Percentiles rank a stretch among this genome's conserved stretches.
Conservation (phyloP, 163 green algal genomes). For the Trebouxia gelatinosa region DNA sequence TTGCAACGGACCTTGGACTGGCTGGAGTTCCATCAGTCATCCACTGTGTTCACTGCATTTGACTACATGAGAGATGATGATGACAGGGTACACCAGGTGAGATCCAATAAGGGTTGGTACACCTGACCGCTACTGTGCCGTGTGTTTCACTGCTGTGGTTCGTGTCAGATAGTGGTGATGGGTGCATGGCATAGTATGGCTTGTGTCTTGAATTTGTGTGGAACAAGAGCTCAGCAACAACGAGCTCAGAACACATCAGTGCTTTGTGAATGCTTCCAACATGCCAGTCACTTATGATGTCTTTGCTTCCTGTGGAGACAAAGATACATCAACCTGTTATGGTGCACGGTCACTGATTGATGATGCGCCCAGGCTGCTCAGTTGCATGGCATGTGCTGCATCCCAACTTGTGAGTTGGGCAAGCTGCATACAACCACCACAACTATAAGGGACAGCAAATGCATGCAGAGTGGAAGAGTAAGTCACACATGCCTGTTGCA, state of each 20-base stretch:
- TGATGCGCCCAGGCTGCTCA: background rate
- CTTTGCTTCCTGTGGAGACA: too few relatives aligned
- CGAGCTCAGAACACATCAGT: too few relatives aligned
- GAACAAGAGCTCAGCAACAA: too few relatives aligned
- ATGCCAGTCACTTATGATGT: too few relatives aligned
- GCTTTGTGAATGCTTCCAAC: too few relatives aligned
- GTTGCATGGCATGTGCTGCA: background rate
- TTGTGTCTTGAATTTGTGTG: background rate
- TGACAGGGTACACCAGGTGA: background rate
- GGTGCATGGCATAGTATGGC: background rate
- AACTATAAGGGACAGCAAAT: too few relatives aligned
- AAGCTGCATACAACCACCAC: background rate
- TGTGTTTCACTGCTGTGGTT: background rate
- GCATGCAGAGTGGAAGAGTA: too few relatives aligned
- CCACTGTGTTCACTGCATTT: background rate
- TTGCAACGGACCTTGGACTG: background rate
- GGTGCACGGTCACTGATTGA: too few relatives aligned
- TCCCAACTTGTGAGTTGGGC: background rate
- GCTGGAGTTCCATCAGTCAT: background rate
- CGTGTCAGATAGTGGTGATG: background rate
- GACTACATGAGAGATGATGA: constrained; percentile 3
- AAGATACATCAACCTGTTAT: too few relatives aligned
- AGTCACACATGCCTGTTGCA: too few relatives aligned
- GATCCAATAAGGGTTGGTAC: too few relatives aligned
- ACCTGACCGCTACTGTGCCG: too few relatives aligned